Percentiles rank a stretch among this genome's conserved stretches.
Evolutionary conservation across 306 rosid species (phyloP).

Genomic region (Glycine tomentella): DNA sequence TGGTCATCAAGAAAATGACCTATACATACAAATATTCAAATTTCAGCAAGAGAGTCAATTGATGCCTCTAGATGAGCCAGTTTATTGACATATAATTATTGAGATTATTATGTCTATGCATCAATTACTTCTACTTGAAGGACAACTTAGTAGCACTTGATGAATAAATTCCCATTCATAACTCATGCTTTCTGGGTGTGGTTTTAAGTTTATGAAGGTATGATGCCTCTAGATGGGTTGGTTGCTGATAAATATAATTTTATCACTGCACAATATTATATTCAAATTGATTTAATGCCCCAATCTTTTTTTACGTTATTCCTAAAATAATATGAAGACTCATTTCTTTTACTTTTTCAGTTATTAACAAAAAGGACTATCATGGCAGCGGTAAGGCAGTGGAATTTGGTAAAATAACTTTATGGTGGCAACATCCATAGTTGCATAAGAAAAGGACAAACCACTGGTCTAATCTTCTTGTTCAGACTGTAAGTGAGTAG

Average conservation of each 20-base stretch:
- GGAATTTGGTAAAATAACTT: background rate
- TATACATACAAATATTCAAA: conserved; percentile 40
- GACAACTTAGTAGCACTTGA: background rate
- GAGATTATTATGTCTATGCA: background rate
- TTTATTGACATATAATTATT: conserved; percentile 21
- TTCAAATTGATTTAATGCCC: background rate
- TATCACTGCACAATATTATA: conserved; percentile 16
- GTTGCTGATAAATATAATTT: conserved; percentile 12
- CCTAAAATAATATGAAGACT: background rate
- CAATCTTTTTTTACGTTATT: conserved; percentile 1
- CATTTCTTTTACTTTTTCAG: background rate
- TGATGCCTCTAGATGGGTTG: background rate
- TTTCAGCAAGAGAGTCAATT: conserved; percentile 45
- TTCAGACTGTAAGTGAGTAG: conserved; percentile 82
- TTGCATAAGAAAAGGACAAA: conserved; percentile 56
- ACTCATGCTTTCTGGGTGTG: background rate
- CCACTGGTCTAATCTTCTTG: conserved; percentile 95
- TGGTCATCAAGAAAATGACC: conserved; percentile 94
- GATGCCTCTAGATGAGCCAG: conserved; percentile 20
- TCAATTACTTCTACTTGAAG: too few relatives aligned
- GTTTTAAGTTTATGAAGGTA: background rate
- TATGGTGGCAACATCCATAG: conserved; percentile 24
- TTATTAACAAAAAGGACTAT: conserved; percentile 3
- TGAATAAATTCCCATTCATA: background rate
- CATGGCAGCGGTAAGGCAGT: background rate